These are phyloP conservation scores for Suillus clintonianus DNA, from an alignment of 768 basidiomycete species.

Conservation along the genomic window DNA sequence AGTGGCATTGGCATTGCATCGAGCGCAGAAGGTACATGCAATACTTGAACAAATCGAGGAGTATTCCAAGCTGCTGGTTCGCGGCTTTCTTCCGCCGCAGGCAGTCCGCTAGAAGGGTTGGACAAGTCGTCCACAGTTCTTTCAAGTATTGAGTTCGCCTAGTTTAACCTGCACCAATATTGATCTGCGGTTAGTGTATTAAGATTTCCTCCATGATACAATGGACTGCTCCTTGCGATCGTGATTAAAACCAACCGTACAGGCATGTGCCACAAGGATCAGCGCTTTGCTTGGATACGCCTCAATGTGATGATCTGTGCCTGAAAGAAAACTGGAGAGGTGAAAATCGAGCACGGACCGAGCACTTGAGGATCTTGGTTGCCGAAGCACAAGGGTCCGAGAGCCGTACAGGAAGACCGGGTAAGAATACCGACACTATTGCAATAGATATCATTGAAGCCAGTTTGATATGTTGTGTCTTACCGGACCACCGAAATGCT, in stretches of 20 bases:
- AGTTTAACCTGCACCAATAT: not conserved
- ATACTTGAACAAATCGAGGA: not conserved
- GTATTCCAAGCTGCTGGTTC: not conserved
- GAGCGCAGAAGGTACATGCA: not conserved
- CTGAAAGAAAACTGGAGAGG: not conserved
- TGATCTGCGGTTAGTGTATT: not conserved
- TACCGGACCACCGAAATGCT: not conserved
- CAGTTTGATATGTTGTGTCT: not conserved
- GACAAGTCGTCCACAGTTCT: not conserved
- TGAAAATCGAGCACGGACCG: not conserved
- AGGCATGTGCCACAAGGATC: not conserved
- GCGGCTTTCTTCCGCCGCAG: not conserved
- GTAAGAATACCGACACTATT: not conserved
- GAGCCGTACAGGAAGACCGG: constrained; percentile 1
- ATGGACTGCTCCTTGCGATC: not conserved
- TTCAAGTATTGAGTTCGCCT: not conserved
- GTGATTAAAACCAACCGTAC: not conserved
- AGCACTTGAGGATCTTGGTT: not conserved
- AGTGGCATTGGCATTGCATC: not conserved
- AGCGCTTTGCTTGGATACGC: not conserved
- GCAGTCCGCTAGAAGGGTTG: not conserved
- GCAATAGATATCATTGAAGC: not conserved
- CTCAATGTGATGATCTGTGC: not conserved
- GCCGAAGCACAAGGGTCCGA: constrained; percentile 1
- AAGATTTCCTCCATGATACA: not conserved